Evolutionary conservation across 2,329 filamentous ascomycete species (phyloP).

Genomic region (Hypoxylon sp.): DNA sequence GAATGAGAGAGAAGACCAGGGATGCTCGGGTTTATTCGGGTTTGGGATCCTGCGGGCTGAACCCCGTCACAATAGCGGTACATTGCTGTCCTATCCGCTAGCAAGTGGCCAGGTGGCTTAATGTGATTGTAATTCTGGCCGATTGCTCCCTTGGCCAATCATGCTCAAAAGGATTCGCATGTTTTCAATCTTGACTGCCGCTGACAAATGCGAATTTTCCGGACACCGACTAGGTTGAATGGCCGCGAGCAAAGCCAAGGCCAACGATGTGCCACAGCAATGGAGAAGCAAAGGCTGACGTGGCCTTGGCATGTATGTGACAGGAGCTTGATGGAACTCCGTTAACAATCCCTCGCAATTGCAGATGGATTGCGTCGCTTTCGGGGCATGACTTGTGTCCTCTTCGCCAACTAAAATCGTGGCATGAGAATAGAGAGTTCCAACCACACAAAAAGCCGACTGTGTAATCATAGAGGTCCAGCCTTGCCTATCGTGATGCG

Average conservation of each 20-base stretch:
- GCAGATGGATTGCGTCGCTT: not conserved
- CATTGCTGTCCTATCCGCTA: too few species aligned
- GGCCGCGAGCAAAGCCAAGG: not conserved
- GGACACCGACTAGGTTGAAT: not conserved
- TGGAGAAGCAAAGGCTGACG: not conserved
- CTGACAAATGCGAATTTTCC: not conserved
- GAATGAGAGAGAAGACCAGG: not conserved
- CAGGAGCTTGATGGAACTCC: not conserved
- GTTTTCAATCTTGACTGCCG: not conserved
- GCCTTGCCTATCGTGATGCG: not conserved
- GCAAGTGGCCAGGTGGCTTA: too few species aligned
- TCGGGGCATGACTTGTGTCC: not conserved
- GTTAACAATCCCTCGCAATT: not conserved
- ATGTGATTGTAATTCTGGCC: too few species aligned
- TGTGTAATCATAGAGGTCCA: not conserved
- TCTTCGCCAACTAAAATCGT: not conserved
- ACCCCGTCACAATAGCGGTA: not conserved
- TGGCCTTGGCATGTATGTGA: not conserved
- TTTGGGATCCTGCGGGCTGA: not conserved
- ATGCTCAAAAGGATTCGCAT: not conserved
- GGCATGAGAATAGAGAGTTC: not conserved
- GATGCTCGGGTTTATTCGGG: not conserved
- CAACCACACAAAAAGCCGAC: not conserved
- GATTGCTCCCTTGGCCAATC: too few species aligned
- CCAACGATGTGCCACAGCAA: not conserved